A percentile compares a stretch with the other conserved stretches of the same genome.
phyloP scores from a whole-genome alignment of 352 stramenopile species.

The Globisporangium recalcitrans region DNA sequence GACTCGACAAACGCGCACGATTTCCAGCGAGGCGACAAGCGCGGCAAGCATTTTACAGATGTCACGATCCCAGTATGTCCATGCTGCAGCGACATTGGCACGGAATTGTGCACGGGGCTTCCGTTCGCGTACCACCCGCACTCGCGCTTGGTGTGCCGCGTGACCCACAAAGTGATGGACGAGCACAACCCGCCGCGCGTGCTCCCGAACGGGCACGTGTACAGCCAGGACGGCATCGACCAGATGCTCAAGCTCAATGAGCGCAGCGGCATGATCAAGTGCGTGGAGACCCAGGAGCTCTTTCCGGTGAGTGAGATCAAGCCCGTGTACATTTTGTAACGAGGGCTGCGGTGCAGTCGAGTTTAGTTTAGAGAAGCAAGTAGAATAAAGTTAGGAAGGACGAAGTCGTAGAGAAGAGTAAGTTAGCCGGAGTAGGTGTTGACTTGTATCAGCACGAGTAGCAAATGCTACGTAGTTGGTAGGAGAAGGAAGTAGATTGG shows the following conservation, averaged over 20 bases:
- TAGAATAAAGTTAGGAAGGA: conserved; percentile 1
- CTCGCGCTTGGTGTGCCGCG: conserved; percentile 72
- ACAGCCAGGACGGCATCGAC: conserved; percentile 72
- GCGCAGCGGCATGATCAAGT: conserved; percentile 55
- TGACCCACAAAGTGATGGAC: conserved; percentile 79
- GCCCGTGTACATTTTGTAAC: conserved; percentile 72
- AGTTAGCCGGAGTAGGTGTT: not conserved
- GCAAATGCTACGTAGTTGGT: not conserved
- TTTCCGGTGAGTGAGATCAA: conserved; percentile 60
- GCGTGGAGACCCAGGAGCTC: conserved; percentile 63
- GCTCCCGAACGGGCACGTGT: conserved; percentile 80
- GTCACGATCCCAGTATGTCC: conserved; percentile 53
- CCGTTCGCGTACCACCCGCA: conserved; percentile 82
- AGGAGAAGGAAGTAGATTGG: not conserved
- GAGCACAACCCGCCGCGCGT: conserved; percentile 80
- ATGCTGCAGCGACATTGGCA: conserved; percentile 67
- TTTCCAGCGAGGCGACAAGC: conserved; percentile 9
- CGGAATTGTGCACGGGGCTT: conserved; percentile 43
- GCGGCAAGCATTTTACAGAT: conserved; percentile 23
- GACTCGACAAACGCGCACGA: not conserved
- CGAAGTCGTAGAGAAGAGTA: not conserved
- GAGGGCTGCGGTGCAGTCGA: not conserved
- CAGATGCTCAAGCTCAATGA: conserved; percentile 33
- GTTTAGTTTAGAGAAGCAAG: conserved; percentile 1
- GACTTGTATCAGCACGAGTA: not conserved